Evolutionary conservation across 2,329 filamentous ascomycete species (phyloP), one percentile per base, ranked within the genome.

Genomic region (Aspergillus sp.): DNA sequence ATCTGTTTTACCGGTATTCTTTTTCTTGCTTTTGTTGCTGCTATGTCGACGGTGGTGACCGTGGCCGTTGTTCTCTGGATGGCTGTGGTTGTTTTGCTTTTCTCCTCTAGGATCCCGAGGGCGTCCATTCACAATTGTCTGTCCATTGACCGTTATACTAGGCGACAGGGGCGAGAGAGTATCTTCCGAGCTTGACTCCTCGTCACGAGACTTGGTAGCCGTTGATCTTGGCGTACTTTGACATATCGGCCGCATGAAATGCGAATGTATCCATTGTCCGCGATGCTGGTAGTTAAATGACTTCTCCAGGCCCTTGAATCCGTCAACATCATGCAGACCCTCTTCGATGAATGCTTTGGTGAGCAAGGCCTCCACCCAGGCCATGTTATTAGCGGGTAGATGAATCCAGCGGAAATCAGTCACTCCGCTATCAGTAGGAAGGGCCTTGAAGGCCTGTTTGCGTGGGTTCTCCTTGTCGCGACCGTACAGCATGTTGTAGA

Each of bases 301-400:
- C 51, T 77, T 75, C 55, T 82, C 80, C 2, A 85, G 60, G 0
- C 79, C 78, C 56, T 83, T 84, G 65, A 83, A 84, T 1, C 78
- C 77, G 57, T 83, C 79, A 1, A 83, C 75, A 58, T 84, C 81
- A n/a, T 74, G 73, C 13, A 77, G 75, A 0, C 80, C 80, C 33
- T 80, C 77, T 60, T 85, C 82, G 30, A 84, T 78, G 54, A 84
- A 84, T 6, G 74, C 75, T 53, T 84, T 84, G 1, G 80, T 79
- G n/a, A 84, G 65, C 1, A 85, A 66, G 0, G 80, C 75, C 62
- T 84, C 81, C 4, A 80, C 76, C 82, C 82, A 85, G 1, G 77
- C 75, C 63, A 68, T 65, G 20, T 78, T 78, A 53, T 78, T 78
- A 3, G 75, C 75, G 4, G 75, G 75, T 5, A 78, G 62, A 62